A percentile compares a stretch with the other conserved stretches of the same genome.
phyloP scores from a whole-genome alignment of 208 protist species.

The Tritrichomonas foetus region DNA sequence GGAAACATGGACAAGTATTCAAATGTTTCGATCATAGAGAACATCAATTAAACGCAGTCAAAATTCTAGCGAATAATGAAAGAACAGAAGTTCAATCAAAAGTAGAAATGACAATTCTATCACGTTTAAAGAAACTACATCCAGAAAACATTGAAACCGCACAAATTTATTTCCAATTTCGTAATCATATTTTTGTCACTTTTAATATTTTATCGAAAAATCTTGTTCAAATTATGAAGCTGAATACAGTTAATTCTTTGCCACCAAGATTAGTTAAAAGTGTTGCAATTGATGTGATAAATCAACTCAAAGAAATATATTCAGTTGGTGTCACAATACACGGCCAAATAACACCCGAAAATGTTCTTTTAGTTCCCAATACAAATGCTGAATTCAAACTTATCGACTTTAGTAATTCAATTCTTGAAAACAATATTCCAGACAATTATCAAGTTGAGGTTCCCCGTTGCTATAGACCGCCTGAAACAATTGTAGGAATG shows the following conservation, averaged over 20 bases:
- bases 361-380: too few relatives aligned
- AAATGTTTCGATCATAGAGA: slow-evolving; percentile 70
- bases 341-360: too few relatives aligned
- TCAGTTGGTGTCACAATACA: too few relatives aligned
- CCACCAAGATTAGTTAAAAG: neutral
- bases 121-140: neutral
- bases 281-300: too few relatives aligned
- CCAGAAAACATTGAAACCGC: neutral
- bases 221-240: neutral
- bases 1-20: slow-evolving; percentile 79
- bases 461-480: too few relatives aligned
- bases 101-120: neutral
- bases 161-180: neutral
- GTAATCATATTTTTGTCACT: neutral
- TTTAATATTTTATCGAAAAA: neutral
- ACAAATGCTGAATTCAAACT: too few relatives aligned
- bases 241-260: neutral
- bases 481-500: too few relatives aligned
- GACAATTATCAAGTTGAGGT: too few relatives aligned
- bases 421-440: too few relatives aligned
- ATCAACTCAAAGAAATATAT: too few relatives aligned
- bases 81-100: slow-evolving; percentile 25
- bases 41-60: slow-evolving; percentile 64
- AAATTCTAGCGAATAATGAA: slow-evolving; percentile 60
- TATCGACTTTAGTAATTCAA: too few relatives aligned